Evolutionary conservation across 192 early-diverging fungal species (phyloP).

Genomic region (Paraglomus brasilianum): DNA sequence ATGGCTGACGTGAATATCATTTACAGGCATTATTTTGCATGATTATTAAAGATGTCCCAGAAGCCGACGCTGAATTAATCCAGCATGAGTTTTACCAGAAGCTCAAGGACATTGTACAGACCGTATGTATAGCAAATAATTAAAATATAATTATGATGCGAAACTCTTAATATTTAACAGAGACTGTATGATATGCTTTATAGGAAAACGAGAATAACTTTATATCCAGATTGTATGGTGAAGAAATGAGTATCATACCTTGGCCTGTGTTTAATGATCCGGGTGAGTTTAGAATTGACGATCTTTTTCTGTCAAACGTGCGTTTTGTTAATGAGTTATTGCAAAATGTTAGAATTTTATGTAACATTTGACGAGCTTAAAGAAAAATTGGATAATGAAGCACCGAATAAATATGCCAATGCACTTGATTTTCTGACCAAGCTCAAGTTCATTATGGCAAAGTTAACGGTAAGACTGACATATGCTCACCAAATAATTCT

Average conservation of each 20-base stretch:
- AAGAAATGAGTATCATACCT: slow-evolving; percentile 29
- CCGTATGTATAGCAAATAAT: not conserved
- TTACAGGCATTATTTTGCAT: slow-evolving; percentile 28
- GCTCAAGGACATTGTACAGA: slow-evolving; percentile 21
- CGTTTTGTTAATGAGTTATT: too few species aligned
- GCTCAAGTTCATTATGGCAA: slow-evolving; percentile 23
- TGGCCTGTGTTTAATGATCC: slow-evolving; percentile 33
- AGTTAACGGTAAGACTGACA: slow-evolving; percentile 13
- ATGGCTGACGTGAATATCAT: not conserved
- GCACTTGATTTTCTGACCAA: slow-evolving; percentile 14
- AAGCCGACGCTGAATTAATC: slow-evolving; percentile 20
- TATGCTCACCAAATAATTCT: not conserved
- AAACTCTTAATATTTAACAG: not conserved
- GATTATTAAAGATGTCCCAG: slow-evolving; percentile 34
- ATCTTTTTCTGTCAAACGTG: too few species aligned
- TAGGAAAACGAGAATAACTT: slow-evolving; percentile 33
- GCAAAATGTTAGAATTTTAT: slow-evolving; percentile 8
- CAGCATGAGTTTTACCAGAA: slow-evolving; percentile 27
- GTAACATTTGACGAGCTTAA: slow-evolving; percentile 13
- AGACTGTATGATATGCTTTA: not conserved
- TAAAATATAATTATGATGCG: not conserved
- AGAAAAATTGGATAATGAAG: slow-evolving; percentile 19
- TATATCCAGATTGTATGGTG: slow-evolving; percentile 29
- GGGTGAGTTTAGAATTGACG: too few species aligned
- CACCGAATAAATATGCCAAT: slow-evolving; percentile 16